Conservation (phyloP, 495 filamentous ascomycete species). For the Penicillium desertorum region DNA sequence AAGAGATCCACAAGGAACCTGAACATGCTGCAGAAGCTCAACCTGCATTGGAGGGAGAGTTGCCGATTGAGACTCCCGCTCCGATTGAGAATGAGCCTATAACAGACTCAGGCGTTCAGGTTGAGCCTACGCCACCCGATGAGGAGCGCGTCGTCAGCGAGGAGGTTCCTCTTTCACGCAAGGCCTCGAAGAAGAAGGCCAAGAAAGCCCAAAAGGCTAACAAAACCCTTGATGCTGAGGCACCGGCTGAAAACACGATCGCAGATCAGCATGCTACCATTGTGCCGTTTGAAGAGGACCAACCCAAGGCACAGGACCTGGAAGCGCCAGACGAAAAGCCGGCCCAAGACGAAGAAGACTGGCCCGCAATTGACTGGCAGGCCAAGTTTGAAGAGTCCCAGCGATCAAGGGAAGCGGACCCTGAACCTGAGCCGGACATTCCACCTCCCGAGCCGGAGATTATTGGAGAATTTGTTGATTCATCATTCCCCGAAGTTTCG, state of each 20-base stretch:
- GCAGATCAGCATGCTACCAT: conserved; percentile 5
- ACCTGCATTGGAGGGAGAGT: conserved; percentile 7
- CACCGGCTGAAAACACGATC: neutral
- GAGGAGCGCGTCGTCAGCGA: conserved; percentile 6
- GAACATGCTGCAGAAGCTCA: conserved; percentile 4
- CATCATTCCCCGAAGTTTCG: conserved; percentile 33
- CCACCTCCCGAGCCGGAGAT: conserved; percentile 26
- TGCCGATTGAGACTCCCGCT: neutral
- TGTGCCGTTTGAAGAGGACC: conserved; percentile 10
- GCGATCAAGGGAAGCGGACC: conserved; percentile 26
- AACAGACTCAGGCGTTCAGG: conserved; percentile 10
- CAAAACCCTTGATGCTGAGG: conserved; percentile 9
- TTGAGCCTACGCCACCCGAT: neutral
- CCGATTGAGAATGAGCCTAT: conserved; percentile 4
- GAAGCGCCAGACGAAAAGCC: conserved; percentile 6
- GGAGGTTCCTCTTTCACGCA: conserved; percentile 25
- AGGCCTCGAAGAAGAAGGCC: conserved; percentile 29
- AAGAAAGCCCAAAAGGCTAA: conserved; percentile 28
- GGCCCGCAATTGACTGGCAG: conserved; percentile 44
- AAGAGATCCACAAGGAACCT: neutral
- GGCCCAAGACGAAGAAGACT: conserved; percentile 32
- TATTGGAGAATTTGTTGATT: conserved; percentile 39
- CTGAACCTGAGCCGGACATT: conserved; percentile 24
- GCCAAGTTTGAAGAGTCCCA: conserved; percentile 28
- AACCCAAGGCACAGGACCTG: conserved; percentile 17